Evolutionary conservation across 768 basidiomycete genomes (phyloP), one percentile per base, ranked within the genome.

Genomic region (Leccinum fibrillosum): DNA sequence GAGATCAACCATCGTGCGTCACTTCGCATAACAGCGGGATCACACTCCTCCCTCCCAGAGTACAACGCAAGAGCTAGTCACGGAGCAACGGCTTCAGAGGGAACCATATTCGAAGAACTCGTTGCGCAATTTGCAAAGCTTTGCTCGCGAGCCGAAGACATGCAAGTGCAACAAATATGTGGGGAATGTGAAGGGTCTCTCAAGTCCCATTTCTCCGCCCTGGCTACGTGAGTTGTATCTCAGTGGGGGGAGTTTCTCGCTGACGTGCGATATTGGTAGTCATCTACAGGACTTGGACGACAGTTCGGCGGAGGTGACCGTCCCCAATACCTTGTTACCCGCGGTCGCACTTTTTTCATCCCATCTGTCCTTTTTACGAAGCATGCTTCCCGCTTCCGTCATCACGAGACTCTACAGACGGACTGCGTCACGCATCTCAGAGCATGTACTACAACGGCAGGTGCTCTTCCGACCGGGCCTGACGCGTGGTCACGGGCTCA

Each of bases 271-370:
- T 50, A 30, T 34, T 12, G 52, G 7, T 13, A 72, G 68, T 19
- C 63, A 60, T 15, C 26, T 8, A 17, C 57, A 57, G 26, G 63
- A 62, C 35, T 2, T 12, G 11, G 57, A 62, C 6, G 64, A 63
- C 47, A 32, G 17, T 13, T 44, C 56, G 15, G 60, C 62, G 51
- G 72, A 81, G 30, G 73, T 83, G 48, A 74, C 79, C 4, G 75
- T 94, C 39, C 82, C 92, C 1, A 79, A 90, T 45, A 86, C 86
- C 4, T 78, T 99, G 34, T 73, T 95, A 32, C 78, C 82, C 1
- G 87, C 92, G 0, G 79, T 98, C 44, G 85, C 92, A 1, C 79
- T 90, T 30, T 79, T 95, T 25, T 92, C 94, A 11, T 82, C 92
- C 2, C 88, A 94, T 60, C 78, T 99, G 30, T 73, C 79, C 6